Evolutionary conservation across 805 yeast species (phyloP).

Genomic region (Wickerhamia fluorescens): DNA sequence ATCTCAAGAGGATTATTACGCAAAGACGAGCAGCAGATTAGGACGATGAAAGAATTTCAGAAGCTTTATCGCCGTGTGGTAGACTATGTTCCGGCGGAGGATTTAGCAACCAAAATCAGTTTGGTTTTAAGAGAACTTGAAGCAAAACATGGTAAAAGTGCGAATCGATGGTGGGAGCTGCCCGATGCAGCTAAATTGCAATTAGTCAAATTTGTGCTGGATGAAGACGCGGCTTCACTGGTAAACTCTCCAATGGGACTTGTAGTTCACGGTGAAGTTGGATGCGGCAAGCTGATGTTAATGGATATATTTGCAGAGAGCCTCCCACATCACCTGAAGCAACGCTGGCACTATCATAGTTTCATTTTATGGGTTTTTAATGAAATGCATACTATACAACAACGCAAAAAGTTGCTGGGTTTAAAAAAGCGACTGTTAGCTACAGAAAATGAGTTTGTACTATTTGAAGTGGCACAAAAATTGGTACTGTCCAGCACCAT

Average conservation of each 20-base stretch:
- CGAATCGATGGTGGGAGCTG: conserved; percentile 1
- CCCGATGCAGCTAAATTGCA: conserved; percentile 27
- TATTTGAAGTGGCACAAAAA: conserved; percentile 61
- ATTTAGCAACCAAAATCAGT: conserved; percentile 38
- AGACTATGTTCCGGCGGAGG: conserved; percentile 52
- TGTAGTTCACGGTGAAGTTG: conserved; percentile 58
- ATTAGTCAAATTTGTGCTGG: conserved; percentile 44
- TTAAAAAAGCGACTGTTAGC: conserved; percentile 12
- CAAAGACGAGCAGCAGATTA: conserved; percentile 52
- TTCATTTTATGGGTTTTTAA: conserved; percentile 63
- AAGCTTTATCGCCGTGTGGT: conserved; percentile 49
- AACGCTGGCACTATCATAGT: conserved; percentile 65
- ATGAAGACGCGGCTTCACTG: conserved; percentile 52
- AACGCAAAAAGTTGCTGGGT: conserved; percentile 32
- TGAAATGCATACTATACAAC: conserved; percentile 51
- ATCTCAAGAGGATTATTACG: conserved; percentile 44
- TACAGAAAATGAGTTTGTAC: conserved; percentile 54
- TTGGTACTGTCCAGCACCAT: conserved; percentile 53
- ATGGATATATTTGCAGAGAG: conserved; percentile 66
- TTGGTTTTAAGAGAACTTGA: conserved; percentile 28
- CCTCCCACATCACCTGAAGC: conserved; percentile 55
- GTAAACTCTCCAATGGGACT: conserved; percentile 61
- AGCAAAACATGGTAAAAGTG: conserved; percentile 9
- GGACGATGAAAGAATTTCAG: conserved; percentile 58
- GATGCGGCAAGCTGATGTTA: conserved; percentile 69